Evolutionary conservation across 2,329 filamentous ascomycete species (phyloP).

Genomic region (Neonectria magnoliae): DNA sequence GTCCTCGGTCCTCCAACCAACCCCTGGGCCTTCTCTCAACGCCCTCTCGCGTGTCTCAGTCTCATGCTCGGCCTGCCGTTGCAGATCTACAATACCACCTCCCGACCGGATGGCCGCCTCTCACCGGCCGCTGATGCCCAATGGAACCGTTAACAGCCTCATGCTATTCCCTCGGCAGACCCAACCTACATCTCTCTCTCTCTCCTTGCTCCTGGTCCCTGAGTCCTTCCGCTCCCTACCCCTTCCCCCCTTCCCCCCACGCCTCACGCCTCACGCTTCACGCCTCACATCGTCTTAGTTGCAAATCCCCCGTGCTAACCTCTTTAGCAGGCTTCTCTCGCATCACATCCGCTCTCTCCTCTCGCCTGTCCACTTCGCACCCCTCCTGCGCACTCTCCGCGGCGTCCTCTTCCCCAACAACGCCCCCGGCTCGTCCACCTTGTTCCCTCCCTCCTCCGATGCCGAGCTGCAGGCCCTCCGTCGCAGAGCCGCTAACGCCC

Average conservation of each 20-base stretch:
- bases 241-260: constrained; percentile 2
- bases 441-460: constrained; percentile 68
- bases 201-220: constrained; percentile 9
- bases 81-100: constrained; percentile 35
- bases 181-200: constrained; percentile 7
- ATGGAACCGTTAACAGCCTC: constrained; percentile 34
- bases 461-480: constrained; percentile 70
- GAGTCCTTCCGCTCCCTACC: constrained; percentile 32
- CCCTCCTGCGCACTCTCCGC: constrained; percentile 76
- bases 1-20: constrained; percentile 8
- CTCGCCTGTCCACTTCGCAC: constrained; percentile 71
- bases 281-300: constrained; percentile 18
- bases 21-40: constrained; percentile 17
- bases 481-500: constrained; percentile 71
- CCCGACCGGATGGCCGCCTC: constrained; percentile 13
- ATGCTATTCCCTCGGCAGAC: constrained; percentile 30
- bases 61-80: constrained; percentile 19
- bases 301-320: constrained; percentile 38
- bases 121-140: constrained; percentile 28
- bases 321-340: constrained; percentile 64
- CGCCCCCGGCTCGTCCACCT: constrained; percentile 71
- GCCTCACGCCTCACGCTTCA: background rate
- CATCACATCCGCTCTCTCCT: constrained; percentile 67
- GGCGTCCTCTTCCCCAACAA: constrained; percentile 89
- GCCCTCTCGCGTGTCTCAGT: constrained; percentile 22